Base-by-base conservation (phyloP, 2,329 filamentous ascomycete genomes). In the Ilyonectria robusta region DNA sequence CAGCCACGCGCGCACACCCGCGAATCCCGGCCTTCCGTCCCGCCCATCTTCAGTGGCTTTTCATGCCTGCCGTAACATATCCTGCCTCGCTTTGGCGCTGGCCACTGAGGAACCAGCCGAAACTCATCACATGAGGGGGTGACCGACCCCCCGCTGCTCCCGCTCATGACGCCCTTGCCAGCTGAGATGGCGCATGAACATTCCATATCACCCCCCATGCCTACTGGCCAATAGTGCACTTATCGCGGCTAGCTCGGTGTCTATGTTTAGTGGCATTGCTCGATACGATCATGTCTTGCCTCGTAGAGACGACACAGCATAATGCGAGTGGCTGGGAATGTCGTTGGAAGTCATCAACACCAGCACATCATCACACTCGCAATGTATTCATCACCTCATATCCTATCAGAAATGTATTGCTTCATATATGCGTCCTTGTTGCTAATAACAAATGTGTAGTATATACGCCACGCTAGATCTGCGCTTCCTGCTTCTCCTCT, bases 81-180 rank as follows among this genome's bases (percentile, higher is more conserved):
- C n/a, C 56, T 53, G 31, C 42, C 21, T 26, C 33, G n/a, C 23
- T 11, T 11, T 21, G 15, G 33, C 50, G 40, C 17, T 9, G n/a
- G 13, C 37, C 61, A 53, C 54, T 53, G 37, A 21, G 13, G 26
- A 40, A 42, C 37, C 48, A 50, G 57, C 33, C 13, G 21, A 5
- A 48, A 8, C n/a, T 15, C 40, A 48, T 65, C 48, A 54, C 62
- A 65, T 60, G 62, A 26, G 40, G 47, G 50, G 40, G 29, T 21
- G 23, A 23, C 31, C 13, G 15, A 48, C 17, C 17, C 35, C 35
- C 35, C 31, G 59, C 54, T 33, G 13, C 35, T 15, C 46, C 60
- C 61, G 60, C 61, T 54, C 48, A 66, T 73, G 63, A 73, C 69
- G 62, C 65, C 56, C 54, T 60, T 59, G n/a, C 53, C 59, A 51